Evolutionary conservation across 1,284 basidiomycete genomes (phyloP), one percentile per base, ranked within the genome.

Genomic region (Cryptococcus neoformans): DNA sequence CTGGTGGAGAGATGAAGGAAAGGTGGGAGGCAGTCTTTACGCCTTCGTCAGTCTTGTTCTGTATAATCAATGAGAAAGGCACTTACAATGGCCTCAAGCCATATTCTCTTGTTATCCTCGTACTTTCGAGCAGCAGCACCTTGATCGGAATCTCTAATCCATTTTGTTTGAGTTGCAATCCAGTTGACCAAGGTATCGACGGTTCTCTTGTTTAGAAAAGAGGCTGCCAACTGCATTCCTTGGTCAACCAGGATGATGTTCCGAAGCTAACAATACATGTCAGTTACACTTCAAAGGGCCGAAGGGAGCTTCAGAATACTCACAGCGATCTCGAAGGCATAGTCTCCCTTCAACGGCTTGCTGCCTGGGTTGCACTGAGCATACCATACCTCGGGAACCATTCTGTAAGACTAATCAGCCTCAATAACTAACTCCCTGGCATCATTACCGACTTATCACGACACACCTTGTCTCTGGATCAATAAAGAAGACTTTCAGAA

Each of bases 21-120:
- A 68, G 57, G 59, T 70, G 69, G 1, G 65, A 58, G 8, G 64
- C 63, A 44, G 63, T 37, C 67, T 67, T 53, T 3, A 54, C 37
- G 56, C 47, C 28, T 28, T 28, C 16, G 16, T 1, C 5, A 8
- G 8, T 10, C 34, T 21, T 2, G 7, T 47, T 48, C 39, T 16
- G 47, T 42, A 37, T n/a, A 11, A 35, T 40, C 8, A 8, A 40
- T 7, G 12, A 12, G n/a, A 21, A 46, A 9, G 10, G 4, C 14
- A 62, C 69, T 54, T 53, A 70, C 72, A 7, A 68, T 51, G 0
- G 66, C 70, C 39, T 70, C 56, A 56, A 68, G 70, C 72, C 70
- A 72, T 28, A 66, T 57, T 4, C 59, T 56, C 42, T 67, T 66
- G 53, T 70, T 72, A 46, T 69, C 66, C 16, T 58, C 59, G 6